Evolutionary conservation across 257 asterid species (phyloP).

Genomic region (Fraxinus americana): DNA sequence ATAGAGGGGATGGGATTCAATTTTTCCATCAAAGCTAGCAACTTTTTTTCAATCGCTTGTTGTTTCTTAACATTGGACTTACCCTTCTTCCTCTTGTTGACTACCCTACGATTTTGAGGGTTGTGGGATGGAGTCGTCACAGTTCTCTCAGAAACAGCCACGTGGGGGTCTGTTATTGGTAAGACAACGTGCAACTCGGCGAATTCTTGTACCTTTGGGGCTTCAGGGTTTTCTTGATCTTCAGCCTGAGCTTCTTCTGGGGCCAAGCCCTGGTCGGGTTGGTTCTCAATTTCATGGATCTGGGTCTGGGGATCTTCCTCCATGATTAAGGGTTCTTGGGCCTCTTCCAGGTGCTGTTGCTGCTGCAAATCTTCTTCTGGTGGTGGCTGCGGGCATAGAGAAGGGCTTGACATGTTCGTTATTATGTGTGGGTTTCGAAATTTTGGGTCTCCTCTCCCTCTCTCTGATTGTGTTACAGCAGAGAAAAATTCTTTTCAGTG

Average conservation of each 20-base stretch:
- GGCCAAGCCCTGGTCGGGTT: neutral
- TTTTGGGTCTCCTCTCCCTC: neutral
- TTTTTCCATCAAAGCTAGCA: conserved; percentile 41
- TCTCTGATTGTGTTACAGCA: no score
- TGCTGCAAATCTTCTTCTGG: neutral
- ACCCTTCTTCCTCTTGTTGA: conserved; percentile 59
- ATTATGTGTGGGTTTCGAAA: neutral
- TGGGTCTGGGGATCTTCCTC: conserved; percentile 9
- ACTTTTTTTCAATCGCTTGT: conserved; percentile 55
- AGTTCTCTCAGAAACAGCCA: conserved; percentile 22
- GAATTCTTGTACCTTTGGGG: neutral
- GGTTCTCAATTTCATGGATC: conserved; percentile 15
- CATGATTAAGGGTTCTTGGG: conserved; percentile 28
- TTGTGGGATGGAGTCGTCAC: conserved; percentile 34
- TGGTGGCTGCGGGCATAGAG: neutral
- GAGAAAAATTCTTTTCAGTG: neutral
- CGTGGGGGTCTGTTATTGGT: conserved; percentile 31
- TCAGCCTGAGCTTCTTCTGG: conserved; percentile 8
- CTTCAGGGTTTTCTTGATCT: conserved; percentile 30
- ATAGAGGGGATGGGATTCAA: conserved; percentile 72
- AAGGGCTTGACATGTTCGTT: neutral
- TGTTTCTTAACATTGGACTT: conserved; percentile 41
- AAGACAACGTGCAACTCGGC: conserved; percentile 14
- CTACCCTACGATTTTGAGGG: conserved; percentile 26
- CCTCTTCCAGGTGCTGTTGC: neutral